A percentile compares a stretch with the other conserved stretches of the same genome.
phyloP scores from a whole-genome alignment of 2,329 filamentous ascomycete genomes.

The Monilinia laxa region DNA sequence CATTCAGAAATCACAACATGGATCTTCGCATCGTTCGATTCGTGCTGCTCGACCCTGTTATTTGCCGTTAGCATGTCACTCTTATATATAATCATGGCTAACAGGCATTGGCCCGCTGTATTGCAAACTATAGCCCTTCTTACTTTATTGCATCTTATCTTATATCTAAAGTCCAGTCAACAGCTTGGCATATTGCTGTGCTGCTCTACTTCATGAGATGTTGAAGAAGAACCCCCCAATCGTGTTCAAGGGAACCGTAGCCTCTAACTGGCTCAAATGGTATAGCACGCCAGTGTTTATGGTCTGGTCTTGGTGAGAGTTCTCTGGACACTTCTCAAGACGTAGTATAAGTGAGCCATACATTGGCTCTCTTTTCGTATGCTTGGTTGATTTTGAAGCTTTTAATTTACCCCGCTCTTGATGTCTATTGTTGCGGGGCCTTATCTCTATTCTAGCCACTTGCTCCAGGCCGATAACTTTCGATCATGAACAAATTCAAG shows the following conservation, averaged over 20 bases:
- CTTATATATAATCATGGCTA: not conserved
- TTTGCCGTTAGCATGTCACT: not conserved
- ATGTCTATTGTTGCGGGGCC: not conserved
- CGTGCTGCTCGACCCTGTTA: not conserved
- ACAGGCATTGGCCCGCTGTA: not conserved
- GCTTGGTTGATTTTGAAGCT: not conserved
- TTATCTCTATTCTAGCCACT: not conserved
- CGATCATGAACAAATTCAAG: not conserved
- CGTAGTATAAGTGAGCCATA: not conserved
- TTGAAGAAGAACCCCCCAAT: not conserved
- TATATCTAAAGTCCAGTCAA: not conserved
- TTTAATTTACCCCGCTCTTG: slow-evolving; percentile 4
- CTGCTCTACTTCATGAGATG: not conserved
- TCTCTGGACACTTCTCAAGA: not conserved
- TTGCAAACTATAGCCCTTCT: not conserved
- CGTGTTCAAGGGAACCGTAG: not conserved
- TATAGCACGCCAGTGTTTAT: not conserved
- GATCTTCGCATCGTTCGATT: not conserved
- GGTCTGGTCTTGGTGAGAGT: not conserved
- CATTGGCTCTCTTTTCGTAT: not conserved
- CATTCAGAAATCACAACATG: not conserved
- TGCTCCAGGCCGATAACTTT: not conserved
- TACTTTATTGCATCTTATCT: not conserved
- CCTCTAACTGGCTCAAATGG: too few species aligned
- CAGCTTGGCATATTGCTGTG: not conserved